These are phyloP conservation scores for Phytophthora pluvialis DNA, from an alignment of 352 stramenopile genomes.

Conservation along the genomic window DNA sequence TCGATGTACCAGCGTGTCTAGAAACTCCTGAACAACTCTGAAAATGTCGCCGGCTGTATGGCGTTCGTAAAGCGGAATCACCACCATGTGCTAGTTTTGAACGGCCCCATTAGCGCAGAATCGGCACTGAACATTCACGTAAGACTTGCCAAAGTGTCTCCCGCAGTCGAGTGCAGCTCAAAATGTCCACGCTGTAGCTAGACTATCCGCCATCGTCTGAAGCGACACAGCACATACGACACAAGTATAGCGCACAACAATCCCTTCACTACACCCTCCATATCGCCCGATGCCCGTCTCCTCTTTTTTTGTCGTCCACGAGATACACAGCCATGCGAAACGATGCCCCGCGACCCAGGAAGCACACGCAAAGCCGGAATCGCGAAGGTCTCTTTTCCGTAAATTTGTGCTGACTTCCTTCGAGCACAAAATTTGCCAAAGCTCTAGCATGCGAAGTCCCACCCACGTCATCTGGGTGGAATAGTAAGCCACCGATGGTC, in stretches of 20 bases:
- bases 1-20: neutral
- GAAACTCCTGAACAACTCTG: neutral
- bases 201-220: neutral
- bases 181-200: conserved; percentile 7
- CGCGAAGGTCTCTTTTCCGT: conserved; percentile 18
- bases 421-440: neutral
- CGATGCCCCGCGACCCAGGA: conserved; percentile 13
- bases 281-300: conserved; percentile 4
- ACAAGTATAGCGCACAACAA: conserved; percentile 11
- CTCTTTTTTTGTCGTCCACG: conserved; percentile 1
- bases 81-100: conserved; percentile 18
- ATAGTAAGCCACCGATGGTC: neutral
- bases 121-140: conserved; percentile 17
- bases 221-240: conserved; percentile 13
- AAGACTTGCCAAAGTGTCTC: conserved; percentile 13
- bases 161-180: conserved; percentile 5
- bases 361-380: conserved; percentile 22
- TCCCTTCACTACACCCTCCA: conserved; percentile 1
- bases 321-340: conserved; percentile 21
- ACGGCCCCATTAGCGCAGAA: conserved; percentile 4
- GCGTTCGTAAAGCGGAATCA: conserved; percentile 10
- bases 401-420: neutral
- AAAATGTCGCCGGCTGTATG: conserved; percentile 18
- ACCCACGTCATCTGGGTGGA: neutral
- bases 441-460: neutral